Conservation (phyloP, 2,329 filamentous ascomycete genomes). For the Xylaria sp. region DNA sequence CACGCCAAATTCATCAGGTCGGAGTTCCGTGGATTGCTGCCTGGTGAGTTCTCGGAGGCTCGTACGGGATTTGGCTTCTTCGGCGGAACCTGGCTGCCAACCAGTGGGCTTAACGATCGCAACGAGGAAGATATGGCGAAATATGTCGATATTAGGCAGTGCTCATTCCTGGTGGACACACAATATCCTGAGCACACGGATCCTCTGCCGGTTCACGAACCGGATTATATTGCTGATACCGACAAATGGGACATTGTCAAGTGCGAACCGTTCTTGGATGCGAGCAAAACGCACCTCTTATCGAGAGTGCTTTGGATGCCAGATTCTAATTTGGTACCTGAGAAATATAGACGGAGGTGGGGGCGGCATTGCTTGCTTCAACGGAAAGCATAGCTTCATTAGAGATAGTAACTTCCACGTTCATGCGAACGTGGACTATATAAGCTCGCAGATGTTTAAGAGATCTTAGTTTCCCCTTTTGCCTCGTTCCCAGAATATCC, state of each 20-base stretch:
- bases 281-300: slow-evolving; percentile 76
- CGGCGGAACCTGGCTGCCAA: slow-evolving; percentile 84
- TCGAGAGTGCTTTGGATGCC: slow-evolving; percentile 87
- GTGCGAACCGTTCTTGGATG: slow-evolving; percentile 85
- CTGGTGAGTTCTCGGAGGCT: slow-evolving; percentile 88
- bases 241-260: slow-evolving; percentile 81
- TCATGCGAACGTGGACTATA: slow-evolving; percentile 14
- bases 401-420: slow-evolving; percentile 11
- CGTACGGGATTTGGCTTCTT: slow-evolving; percentile 76
- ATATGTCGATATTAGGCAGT: slow-evolving; percentile 81
- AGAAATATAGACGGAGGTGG: slow-evolving; percentile 79
- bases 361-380: slow-evolving; percentile 87
- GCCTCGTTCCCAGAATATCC: not conserved
- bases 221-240: slow-evolving; percentile 79
- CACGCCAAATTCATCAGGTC: slow-evolving; percentile 90
- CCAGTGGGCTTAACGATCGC: slow-evolving; percentile 88
- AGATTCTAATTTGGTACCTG: slow-evolving; percentile 74
- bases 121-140: slow-evolving; percentile 89
- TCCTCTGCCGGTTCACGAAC: slow-evolving; percentile 73
- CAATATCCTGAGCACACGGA: slow-evolving; percentile 72
- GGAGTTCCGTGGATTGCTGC: slow-evolving; percentile 88
- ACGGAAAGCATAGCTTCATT: slow-evolving; percentile 56
- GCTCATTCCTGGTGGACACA: slow-evolving; percentile 88
- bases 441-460: slow-evolving; percentile 9
- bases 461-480: not conserved